Percentiles rank a stretch among this genome's conserved stretches.
Conservation (phyloP, 2,329 filamentous ascomycete genomes). For the Trichoderma aggressivum region DNA sequence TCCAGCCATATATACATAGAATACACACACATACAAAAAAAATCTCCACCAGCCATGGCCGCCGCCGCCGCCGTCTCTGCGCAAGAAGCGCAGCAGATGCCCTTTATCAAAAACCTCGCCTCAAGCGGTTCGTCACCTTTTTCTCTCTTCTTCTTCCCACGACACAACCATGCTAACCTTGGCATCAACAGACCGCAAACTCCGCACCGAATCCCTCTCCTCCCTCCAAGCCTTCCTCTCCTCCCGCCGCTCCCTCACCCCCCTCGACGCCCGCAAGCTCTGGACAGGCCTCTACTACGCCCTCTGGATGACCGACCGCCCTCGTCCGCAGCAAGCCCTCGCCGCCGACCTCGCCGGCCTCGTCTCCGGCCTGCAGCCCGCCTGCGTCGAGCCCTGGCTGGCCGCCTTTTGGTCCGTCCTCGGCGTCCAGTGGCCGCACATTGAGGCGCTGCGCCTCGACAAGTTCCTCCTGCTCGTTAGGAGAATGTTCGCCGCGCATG, state of each 20-base stretch:
- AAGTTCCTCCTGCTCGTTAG: constrained; percentile 88
- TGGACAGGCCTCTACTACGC: constrained; percentile 95
- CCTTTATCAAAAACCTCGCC: constrained; percentile 79
- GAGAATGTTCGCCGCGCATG: constrained; percentile 69
- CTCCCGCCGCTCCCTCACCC: constrained; percentile 55
- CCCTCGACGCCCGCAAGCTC: constrained; percentile 76
- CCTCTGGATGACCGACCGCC: constrained; percentile 90
- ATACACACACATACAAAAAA: background rate
- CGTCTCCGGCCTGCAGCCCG: constrained; percentile 50
- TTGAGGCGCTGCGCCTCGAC: constrained; percentile 78
- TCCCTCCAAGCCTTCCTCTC: constrained; percentile 77
- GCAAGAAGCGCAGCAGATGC: constrained; percentile 49
- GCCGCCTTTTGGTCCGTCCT: constrained; percentile 70
- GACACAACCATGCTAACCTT: too few species aligned
- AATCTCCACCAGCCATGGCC: background rate
- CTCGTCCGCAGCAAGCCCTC: constrained; percentile 80
- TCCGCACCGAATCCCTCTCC: constrained; percentile 71
- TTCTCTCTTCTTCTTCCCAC: background rate
- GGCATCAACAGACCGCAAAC: constrained; percentile 75
- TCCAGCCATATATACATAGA: background rate
- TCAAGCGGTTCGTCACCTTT: constrained; percentile 66
- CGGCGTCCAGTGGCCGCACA: constrained; percentile 66
- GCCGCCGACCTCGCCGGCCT: constrained; percentile 73
- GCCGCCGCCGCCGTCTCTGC: constrained; percentile 37
- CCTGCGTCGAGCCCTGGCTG: constrained; percentile 47